Base-by-base conservation (phyloP, 1,284 basidiomycete genomes). In the Leucoagaricus sp. region DNA sequence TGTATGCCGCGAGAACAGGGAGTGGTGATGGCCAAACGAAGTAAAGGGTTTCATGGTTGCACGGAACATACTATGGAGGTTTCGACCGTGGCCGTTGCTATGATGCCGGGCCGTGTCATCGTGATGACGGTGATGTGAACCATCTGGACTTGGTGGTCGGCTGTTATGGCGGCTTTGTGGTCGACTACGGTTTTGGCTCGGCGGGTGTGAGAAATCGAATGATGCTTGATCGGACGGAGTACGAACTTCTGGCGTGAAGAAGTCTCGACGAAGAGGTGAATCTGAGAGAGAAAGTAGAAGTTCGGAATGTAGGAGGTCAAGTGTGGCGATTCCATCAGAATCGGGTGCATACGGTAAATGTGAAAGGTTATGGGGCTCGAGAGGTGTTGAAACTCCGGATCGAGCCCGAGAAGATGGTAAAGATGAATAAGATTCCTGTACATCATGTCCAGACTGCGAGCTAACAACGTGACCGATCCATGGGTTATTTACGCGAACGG, bases 231-330 rank as follows among this genome's bases (percentile, higher is more conserved):
- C 38, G 9, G 44, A 31, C 36, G 36, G 55, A 28, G 55, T 51
- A 3, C n/a, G 49, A 45, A 41, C n/a, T 41, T 57, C 55, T 15
- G 25, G 26, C 13, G 42, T 33, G 25, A 53, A 51, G 29, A 49
- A 53, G n/a, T 49, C 57, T n/a, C 53, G 45, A 10, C 53, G 49
- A 33, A 61, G 50, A 21, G 62, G 59, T 15, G 63, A 63, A 13
- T 59, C 62, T n/a, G 48, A 62, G 47, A 66, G 59, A 40, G 87
- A 90, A 19, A 87, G 75, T 44, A 94, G 75, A 10, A 95, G 78
- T 70, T 94, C 91, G 4, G 87, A 87, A 69, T 94, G 91, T 53
- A 91, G 83, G 84, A 87, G 91, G 56, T 91, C 86, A 50, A 93
- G 78, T 19, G 87, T 78, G 3, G 76, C 75, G 53, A 65, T 75